Evolutionary conservation across 1,139 yeast genomes (phyloP), one percentile per base, ranked within the genome.

Genomic region (Hemisphaericaspora xylofermentans): DNA sequence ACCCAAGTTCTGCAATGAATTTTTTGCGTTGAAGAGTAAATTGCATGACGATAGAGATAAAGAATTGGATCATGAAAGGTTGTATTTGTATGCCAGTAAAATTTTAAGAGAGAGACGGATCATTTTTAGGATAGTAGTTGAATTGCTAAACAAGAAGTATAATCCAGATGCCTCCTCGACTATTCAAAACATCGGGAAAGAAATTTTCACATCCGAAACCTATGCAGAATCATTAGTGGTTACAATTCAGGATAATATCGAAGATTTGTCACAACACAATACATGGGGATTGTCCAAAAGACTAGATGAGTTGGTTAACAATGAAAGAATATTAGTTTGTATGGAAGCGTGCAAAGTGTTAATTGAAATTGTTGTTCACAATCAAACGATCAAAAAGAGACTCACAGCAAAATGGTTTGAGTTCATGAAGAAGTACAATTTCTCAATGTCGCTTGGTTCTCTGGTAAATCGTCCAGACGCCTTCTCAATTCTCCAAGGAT

Each of bases 331-430:
- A 13, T 53, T 72, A 41, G 55, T 71, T 37, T 48, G 75, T 18
- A 58, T 66, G 36, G 74, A 72, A 39, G 51, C 70, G 26, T 54
- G 75, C 39, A 78, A 77, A 45, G 64, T 79, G 1, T 54, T 80
- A 29, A 61, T 71, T 15, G 75, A 73, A 53, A 45, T 73, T 46
- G 45, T 68, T 45, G 42, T 68, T 51, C 61, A 61, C 35, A 57
- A 66, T 51, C 57, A 71, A 43, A 53, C 64, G 40, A 51, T 69
- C 49, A 43, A 64, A 40, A 46, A 57, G 45, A 29, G 56, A 44
- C 46, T 54, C 1, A 72, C 79, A 1, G 43, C 57, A 2, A 54
- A 63, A 9, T 88, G 95, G 95, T 82, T 84, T 48, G 53, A 65
- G 5, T 60, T 80, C 18, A 69, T 80, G 72, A 60, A 66, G 13